These are phyloP conservation scores for Epichloe gansuensis DNA, from an alignment of 2,329 filamentous ascomycete genomes.

Conservation along the genomic window DNA sequence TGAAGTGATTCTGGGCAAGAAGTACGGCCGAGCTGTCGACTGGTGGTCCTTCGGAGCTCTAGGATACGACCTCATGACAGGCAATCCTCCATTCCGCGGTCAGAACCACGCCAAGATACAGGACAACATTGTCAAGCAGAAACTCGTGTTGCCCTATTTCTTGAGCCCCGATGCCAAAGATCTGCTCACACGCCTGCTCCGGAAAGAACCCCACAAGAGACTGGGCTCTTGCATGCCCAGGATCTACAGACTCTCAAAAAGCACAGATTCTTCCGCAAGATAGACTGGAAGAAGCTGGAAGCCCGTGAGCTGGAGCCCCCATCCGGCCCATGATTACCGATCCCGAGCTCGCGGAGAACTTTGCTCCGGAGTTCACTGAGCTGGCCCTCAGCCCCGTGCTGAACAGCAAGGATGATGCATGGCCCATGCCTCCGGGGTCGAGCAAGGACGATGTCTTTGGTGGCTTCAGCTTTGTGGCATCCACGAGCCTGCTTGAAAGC, in stretches of 20 bases:
- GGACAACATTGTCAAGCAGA: conserved; percentile 90
- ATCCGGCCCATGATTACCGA: conserved; percentile 92
- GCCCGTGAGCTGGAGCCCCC: conserved; percentile 69
- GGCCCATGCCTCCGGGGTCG: conserved; percentile 23
- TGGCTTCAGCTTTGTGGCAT: conserved; percentile 52
- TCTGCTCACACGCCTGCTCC: conserved; percentile 74
- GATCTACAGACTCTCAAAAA: conserved; percentile 77
- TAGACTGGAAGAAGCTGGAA: conserved; percentile 84
- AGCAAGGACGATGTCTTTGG: conserved; percentile 46
- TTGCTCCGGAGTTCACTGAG: conserved; percentile 82
- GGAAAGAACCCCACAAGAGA: conserved; percentile 85
- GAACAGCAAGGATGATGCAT: conserved; percentile 31
- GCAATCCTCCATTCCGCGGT: conserved; percentile 79
- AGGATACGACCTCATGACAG: conserved; percentile 85
- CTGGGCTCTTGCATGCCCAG: conserved; percentile 77
- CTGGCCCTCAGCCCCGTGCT: conserved; percentile 66
- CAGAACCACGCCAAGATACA: conserved; percentile 91
- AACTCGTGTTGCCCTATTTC: conserved; percentile 80
- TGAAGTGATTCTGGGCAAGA: conserved; percentile 76
- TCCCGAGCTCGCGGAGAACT: conserved; percentile 93
- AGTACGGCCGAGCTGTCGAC: conserved; percentile 90
- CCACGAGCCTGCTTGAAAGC: conserved; percentile 43
- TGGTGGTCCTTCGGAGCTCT: conserved; percentile 98
- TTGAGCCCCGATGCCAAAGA: conserved; percentile 88
- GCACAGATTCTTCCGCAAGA: conserved; percentile 93